Evolutionary conservation across 1,284 basidiomycete genomes (phyloP).

Genomic region (Marasmius tenuissimus): DNA sequence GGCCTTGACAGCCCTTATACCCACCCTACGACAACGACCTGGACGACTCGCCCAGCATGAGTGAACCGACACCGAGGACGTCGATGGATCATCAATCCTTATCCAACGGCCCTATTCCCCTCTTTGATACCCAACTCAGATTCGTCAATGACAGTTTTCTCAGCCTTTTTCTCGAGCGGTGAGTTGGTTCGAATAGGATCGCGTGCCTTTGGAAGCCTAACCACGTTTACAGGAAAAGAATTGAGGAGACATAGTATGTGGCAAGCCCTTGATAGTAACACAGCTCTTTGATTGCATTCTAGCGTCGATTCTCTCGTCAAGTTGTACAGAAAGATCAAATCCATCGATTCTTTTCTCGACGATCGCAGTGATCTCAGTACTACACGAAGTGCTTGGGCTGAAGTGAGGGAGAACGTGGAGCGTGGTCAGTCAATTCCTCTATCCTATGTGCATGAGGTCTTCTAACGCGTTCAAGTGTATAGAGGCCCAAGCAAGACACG

Average conservation of each 20-base stretch:
- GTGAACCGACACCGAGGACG: conserved; percentile 32
- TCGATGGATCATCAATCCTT: conserved; percentile 37
- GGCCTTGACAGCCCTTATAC: too few species aligned
- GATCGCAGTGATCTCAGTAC: conserved; percentile 62
- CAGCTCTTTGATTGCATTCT: conserved; percentile 9
- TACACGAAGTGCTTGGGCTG: conserved; percentile 73
- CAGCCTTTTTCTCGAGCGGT: conserved; percentile 85
- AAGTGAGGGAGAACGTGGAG: conserved; percentile 82
- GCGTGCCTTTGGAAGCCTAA: conserved; percentile 13
- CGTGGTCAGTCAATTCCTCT: conserved; percentile 49
- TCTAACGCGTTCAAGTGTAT: conserved; percentile 12
- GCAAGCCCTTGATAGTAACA: neutral
- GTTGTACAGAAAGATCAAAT: conserved; percentile 69
- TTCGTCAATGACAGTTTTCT: conserved; percentile 76
- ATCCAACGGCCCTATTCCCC: conserved; percentile 57
- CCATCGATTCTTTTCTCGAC: conserved; percentile 65
- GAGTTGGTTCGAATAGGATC: conserved; percentile 23
- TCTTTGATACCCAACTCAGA: conserved; percentile 72
- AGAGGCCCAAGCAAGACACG: conserved; percentile 83
- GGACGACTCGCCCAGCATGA: neutral
- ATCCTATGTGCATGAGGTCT: conserved; percentile 1
- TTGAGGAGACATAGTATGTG: conserved; percentile 82
- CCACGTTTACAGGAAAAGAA: conserved; percentile 56
- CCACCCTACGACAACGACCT: too few species aligned
- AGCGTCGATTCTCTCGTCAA: conserved; percentile 73